Percentiles rank a stretch among this genome's conserved stretches.
Conservation (phyloP, 164 flowering plant genomes). For the Litsea cubeba region DNA sequence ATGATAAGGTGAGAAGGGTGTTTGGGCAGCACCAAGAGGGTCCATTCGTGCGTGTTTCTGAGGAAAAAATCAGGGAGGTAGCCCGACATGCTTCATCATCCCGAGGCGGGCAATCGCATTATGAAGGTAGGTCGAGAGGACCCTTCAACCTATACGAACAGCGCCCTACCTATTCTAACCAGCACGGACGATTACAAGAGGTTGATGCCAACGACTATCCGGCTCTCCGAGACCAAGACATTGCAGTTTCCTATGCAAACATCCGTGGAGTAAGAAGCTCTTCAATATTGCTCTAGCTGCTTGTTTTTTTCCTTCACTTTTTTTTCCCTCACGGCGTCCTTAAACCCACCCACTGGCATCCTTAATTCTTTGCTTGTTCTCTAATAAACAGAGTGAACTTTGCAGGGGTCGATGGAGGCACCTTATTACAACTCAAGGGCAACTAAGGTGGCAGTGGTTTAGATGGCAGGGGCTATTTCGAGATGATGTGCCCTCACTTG, state of each 20-base stretch:
- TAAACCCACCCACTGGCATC: background rate
- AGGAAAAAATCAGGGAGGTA: constrained; percentile 36
- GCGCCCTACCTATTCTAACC: constrained; percentile 27
- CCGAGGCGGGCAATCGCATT: constrained; percentile 27
- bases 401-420: constrained; percentile 33
- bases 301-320: background rate
- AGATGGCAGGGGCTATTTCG: constrained; percentile 36
- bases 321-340: too few relatives aligned
- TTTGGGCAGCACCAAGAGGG: constrained; percentile 31
- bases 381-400: background rate
- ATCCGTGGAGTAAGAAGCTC: constrained; percentile 28
- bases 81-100: constrained; percentile 20
- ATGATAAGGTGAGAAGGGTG: constrained; percentile 28
- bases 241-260: constrained; percentile 26
- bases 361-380: background rate
- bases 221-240: constrained; percentile 31
- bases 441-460: constrained; percentile 27
- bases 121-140: constrained; percentile 10
- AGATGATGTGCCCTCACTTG: constrained; percentile 55
- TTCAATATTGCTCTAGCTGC: too few relatives aligned
- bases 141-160: constrained; percentile 32
- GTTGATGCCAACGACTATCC: constrained; percentile 20
- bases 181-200: constrained; percentile 29
- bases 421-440: constrained; percentile 41
- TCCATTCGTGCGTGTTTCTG: constrained; percentile 25